Percentiles rank a stretch among this genome's conserved stretches.
phyloP scores from a whole-genome alignment of 2,329 filamentous ascomycete species.

The Diplocarpon rosae region DNA sequence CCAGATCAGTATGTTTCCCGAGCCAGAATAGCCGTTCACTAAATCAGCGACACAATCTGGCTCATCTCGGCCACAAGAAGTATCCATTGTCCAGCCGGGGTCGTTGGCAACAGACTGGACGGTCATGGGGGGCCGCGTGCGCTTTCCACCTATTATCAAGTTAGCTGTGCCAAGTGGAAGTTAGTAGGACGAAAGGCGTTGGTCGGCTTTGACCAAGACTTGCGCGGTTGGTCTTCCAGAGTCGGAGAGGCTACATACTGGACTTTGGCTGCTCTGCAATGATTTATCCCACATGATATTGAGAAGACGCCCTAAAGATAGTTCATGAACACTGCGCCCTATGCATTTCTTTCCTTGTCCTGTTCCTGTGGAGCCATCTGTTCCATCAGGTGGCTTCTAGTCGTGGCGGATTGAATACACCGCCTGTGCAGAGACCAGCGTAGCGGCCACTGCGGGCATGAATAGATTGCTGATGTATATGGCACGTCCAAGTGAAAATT shows the following conservation, averaged over 20 bases:
- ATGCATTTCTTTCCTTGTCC: constrained; percentile 40
- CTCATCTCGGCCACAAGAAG: constrained; percentile 45
- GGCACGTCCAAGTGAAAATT: not conserved
- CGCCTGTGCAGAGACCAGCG: constrained; percentile 26
- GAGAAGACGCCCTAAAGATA: constrained; percentile 41
- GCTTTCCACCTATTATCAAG: constrained; percentile 33
- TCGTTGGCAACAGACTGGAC: constrained; percentile 45
- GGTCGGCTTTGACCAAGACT: not conserved
- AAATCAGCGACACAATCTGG: constrained; percentile 40
- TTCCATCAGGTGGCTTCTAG: constrained; percentile 43
- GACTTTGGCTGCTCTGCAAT: constrained; percentile 44
- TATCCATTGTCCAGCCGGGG: constrained; percentile 43
- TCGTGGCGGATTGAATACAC: constrained; percentile 55
- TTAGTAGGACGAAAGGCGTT: not conserved
- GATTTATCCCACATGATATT: constrained; percentile 46
- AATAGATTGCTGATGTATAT: constrained; percentile 5
- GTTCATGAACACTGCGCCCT: constrained; percentile 47
- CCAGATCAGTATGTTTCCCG: constrained; percentile 46
- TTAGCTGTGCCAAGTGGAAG: not conserved
- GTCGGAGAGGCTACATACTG: constrained; percentile 24
- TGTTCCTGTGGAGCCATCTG: constrained; percentile 37
- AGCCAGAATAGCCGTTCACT: constrained; percentile 36
- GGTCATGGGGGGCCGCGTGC: constrained; percentile 43
- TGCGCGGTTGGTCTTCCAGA: not conserved
- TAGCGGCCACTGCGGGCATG: not conserved